These are phyloP conservation scores for Diaporthe vaccinii DNA, from an alignment of 2,329 filamentous ascomycete genomes.

Conservation along the genomic window DNA sequence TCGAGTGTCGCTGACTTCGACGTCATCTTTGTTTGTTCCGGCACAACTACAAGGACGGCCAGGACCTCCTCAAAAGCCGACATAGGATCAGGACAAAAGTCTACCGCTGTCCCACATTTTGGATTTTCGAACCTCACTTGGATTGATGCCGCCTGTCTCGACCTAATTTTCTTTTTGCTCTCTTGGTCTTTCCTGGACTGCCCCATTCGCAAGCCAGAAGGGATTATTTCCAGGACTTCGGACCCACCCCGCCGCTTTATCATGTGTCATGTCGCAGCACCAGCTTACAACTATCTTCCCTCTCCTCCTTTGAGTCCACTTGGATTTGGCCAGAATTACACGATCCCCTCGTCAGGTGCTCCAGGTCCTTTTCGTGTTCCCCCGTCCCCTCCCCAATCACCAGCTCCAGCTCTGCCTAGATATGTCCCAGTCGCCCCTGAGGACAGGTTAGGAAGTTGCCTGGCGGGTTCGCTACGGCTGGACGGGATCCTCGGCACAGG, in stretches of 20 bases:
- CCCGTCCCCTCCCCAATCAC: conserved; percentile 27
- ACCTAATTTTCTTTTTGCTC: conserved; percentile 35
- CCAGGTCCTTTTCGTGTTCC: conserved; percentile 24
- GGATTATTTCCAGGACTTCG: conserved; percentile 20
- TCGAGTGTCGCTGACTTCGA: conserved; percentile 64
- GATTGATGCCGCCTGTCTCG: conserved; percentile 31
- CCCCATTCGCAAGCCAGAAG: conserved; percentile 30
- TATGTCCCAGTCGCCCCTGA: conserved; percentile 77
- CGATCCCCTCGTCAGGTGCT: conserved; percentile 12
- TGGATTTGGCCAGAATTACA: conserved; percentile 30
- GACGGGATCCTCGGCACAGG: conserved; percentile 90
- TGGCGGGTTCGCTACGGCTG: conserved; percentile 87
- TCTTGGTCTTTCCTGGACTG: conserved; percentile 34
- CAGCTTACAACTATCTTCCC: conserved; percentile 25
- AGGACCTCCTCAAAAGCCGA: conserved; percentile 42
- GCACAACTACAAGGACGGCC: conserved; percentile 34
- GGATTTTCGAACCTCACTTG: conserved; percentile 34
- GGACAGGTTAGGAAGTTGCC: conserved; percentile 85
- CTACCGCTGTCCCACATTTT: conserved; percentile 45
- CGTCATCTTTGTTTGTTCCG: conserved; percentile 53
- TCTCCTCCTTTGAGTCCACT: conserved; percentile 34
- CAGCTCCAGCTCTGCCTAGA: conserved; percentile 51
- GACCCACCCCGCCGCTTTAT: conserved; percentile 10
- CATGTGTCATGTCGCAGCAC: conserved; percentile 37
- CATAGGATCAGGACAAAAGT: conserved; percentile 44